Percentiles rank a stretch among this genome's conserved stretches.
Conservation (phyloP, 768 basidiomycete genomes). For the Trametopsis cervina region DNA sequence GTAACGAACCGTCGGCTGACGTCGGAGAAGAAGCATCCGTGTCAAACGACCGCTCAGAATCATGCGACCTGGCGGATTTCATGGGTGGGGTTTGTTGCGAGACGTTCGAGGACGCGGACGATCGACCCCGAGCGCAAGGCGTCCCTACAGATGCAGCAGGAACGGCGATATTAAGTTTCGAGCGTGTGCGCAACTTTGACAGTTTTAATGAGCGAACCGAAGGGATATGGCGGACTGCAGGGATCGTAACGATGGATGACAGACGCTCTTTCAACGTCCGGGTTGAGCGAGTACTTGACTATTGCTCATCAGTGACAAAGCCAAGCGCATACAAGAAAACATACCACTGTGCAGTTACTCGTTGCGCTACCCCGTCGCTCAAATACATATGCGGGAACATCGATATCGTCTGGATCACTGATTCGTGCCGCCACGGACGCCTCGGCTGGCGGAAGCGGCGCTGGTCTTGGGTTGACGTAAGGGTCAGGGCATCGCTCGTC, state of each 20-base stretch:
- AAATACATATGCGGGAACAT: constrained; percentile 19
- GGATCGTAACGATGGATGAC: constrained; percentile 10
- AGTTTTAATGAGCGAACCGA: constrained; percentile 13
- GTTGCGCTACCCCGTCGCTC: constrained; percentile 20
- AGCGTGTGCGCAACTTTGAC: constrained; percentile 13
- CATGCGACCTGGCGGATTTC: background rate
- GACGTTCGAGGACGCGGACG: constrained; percentile 3
- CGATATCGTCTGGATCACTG: constrained; percentile 6
- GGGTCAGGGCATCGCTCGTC: constrained; percentile 12
- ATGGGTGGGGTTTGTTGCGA: background rate
- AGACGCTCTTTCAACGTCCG: constrained; percentile 18
- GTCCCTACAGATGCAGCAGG: background rate
- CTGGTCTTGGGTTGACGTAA: constrained; percentile 17
- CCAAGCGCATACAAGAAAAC: background rate
- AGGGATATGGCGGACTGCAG: too few species aligned
- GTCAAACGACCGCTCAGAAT: background rate
- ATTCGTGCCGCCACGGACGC: background rate
- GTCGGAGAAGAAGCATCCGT: too few species aligned
- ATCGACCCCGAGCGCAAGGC: background rate
- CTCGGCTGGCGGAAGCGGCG: constrained; percentile 13
- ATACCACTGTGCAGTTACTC: constrained; percentile 16
- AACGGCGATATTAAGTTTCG: constrained; percentile 19
- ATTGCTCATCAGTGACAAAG: background rate
- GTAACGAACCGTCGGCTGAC: background rate
- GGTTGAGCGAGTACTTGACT: constrained; percentile 18